These are phyloP conservation scores for Penicillium paradoxum DNA, from an alignment of 495 filamentous ascomycete species.

Conservation along the genomic window DNA sequence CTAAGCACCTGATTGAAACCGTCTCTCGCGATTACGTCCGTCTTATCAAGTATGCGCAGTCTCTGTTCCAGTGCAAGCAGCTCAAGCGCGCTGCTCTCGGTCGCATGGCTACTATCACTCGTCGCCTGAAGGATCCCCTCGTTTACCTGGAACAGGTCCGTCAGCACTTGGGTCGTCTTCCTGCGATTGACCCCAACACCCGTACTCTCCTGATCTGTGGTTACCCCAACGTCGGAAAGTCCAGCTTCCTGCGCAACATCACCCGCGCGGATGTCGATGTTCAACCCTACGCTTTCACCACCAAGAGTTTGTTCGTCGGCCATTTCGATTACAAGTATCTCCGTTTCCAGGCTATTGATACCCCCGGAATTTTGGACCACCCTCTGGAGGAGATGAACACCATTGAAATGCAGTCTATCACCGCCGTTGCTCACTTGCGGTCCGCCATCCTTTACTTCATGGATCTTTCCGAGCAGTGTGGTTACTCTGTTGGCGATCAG, in stretches of 20 bases:
- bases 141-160: constrained; percentile 96
- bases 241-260: constrained; percentile 84
- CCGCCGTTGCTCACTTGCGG: constrained; percentile 91
- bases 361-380: constrained; percentile 92
- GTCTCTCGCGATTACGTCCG: constrained; percentile 92
- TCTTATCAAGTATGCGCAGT: constrained; percentile 91
- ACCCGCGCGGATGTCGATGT: constrained; percentile 96
- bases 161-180: constrained; percentile 94
- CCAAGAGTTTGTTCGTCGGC: constrained; percentile 93
- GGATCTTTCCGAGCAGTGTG: constrained; percentile 96
- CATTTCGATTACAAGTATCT: constrained; percentile 99
- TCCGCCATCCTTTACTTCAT: constrained; percentile 97
- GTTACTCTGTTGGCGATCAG: constrained; percentile 88
- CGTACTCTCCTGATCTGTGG: constrained; percentile 92
- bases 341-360: constrained; percentile 86
- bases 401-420: constrained; percentile 98
- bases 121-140: constrained; percentile 87
- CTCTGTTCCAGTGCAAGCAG: constrained; percentile 92
- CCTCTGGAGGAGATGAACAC: constrained; percentile 99
- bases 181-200: constrained; percentile 96
- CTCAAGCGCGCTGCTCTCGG: constrained; percentile 85
- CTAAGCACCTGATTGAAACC: constrained; percentile 93
- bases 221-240: constrained; percentile 97
- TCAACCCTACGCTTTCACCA: constrained; percentile 98
- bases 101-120: constrained; percentile 94